Percentiles rank a stretch among this genome's conserved stretches.
phyloP scores from a whole-genome alignment of 805 yeast species.

The Candida nitratophila region DNA sequence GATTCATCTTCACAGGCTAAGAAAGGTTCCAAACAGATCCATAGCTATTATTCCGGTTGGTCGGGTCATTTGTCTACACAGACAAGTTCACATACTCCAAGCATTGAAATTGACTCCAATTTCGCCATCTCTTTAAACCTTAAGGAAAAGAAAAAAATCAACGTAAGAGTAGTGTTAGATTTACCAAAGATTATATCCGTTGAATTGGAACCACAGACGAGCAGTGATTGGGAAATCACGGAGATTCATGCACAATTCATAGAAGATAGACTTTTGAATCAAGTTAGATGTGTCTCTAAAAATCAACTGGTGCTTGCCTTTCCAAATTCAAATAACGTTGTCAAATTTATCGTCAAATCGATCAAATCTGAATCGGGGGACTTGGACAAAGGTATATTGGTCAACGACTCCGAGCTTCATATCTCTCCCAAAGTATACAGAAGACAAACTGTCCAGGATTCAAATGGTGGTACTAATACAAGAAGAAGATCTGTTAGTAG shows the following conservation, averaged over 20 bases:
- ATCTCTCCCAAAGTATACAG: slow-evolving; percentile 60
- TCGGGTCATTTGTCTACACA: slow-evolving; percentile 14
- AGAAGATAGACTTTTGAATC: slow-evolving; percentile 69
- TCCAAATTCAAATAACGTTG: slow-evolving; percentile 54
- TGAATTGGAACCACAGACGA: slow-evolving; percentile 67
- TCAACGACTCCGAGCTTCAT: slow-evolving; percentile 29
- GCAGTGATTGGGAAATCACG: slow-evolving; percentile 86
- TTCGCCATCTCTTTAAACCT: slow-evolving; percentile 50
- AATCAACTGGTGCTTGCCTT: slow-evolving; percentile 60
- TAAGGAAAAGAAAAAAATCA: slow-evolving; percentile 32
- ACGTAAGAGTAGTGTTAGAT: slow-evolving; percentile 40
- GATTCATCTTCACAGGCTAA: slow-evolving; percentile 4
- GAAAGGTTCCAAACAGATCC: slow-evolving; percentile 5
- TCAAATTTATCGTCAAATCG: slow-evolving; percentile 47
- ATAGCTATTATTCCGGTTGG: slow-evolving; percentile 21
- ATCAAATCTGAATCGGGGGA: slow-evolving; percentile 26
- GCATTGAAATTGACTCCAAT: slow-evolving; percentile 58
- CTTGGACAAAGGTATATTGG: slow-evolving; percentile 32
- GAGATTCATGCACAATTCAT: slow-evolving; percentile 74
- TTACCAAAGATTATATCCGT: slow-evolving; percentile 52
- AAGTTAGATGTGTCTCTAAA: slow-evolving; percentile 65
- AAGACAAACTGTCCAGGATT: background rate
- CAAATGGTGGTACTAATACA: background rate
- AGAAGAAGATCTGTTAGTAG: slow-evolving; percentile 23
- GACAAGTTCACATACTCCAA: slow-evolving; percentile 10